Percentiles rank a stretch among this genome's conserved stretches.
These are phyloP conservation scores for Brettanomyces naardenensis DNA, from an alignment of 805 yeast species.

Conservation along the genomic window DNA sequence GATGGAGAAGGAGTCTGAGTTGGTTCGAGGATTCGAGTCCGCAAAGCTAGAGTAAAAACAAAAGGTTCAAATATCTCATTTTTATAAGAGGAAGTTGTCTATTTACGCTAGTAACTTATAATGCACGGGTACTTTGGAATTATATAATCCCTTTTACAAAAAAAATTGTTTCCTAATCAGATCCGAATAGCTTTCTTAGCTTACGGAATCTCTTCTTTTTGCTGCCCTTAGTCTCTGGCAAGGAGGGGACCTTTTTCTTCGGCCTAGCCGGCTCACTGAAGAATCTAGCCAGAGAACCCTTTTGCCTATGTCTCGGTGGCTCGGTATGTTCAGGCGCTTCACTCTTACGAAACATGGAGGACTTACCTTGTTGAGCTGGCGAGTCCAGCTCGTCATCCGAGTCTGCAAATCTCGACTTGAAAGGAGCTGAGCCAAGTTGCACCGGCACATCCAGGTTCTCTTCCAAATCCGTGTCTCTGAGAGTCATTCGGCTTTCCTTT, in stretches of 20 bases:
- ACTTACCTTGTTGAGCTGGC: constrained; percentile 12
- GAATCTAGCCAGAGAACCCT: no score
- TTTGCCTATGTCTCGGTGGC: no score
- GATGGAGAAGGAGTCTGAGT: constrained; percentile 9
- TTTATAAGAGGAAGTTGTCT: not conserved
- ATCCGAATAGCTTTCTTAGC: constrained; percentile 25
- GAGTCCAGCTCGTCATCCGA: constrained; percentile 52
- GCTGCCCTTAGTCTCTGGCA: no score
- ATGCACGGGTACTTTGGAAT: no score
- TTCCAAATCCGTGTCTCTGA: not conserved
- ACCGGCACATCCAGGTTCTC: not conserved
- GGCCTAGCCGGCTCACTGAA: no score
- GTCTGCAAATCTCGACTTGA: constrained; percentile 52
- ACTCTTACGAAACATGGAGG: not conserved
- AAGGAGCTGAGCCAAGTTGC: constrained; percentile 9
- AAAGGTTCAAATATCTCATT: not conserved
- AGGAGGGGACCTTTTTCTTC: no score
- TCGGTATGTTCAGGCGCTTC: not conserved
- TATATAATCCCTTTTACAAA: no score
- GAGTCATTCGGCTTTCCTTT: constrained; percentile 1
- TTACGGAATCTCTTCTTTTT: constrained; percentile 27
- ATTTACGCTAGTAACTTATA: no score
- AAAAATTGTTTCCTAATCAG: no score
- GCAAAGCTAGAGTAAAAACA: not conserved
- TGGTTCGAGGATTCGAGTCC: constrained; percentile 8